Base-by-base conservation (phyloP, 129 eudicot species). In the Ambrosia trifida region DNA sequence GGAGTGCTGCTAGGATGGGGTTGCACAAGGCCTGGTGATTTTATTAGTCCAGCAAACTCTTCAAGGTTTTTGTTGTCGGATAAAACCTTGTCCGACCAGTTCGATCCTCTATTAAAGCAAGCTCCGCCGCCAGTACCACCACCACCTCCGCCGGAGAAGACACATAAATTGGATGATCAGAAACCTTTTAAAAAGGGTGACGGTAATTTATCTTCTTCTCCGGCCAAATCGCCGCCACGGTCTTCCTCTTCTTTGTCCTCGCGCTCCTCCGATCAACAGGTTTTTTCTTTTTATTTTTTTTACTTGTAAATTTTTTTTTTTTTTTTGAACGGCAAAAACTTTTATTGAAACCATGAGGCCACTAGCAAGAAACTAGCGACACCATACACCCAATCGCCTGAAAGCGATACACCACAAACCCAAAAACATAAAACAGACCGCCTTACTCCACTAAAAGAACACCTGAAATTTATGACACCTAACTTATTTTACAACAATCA, bases 11-110 rank as follows among this genome's bases (percentile, higher is more conserved):
- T 63, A 9, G 76, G 82, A 31, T 61, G 66, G 66, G 43, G 75
- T 9, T 61, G 78, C 17, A 82, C 69, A 5, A 79, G 62, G 74
- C 80, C 88, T 0, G 80, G 88, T 52, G 85, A 79, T 45, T 88
- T 82, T 31, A 77, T 85, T 17, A 87, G 88, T 58, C 96, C 96
- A 4, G 84, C 89, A 3, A 86, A 82, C 36, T 92, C 98, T n/a
- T 66, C 96, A 0, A 62, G 98, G 69, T 87, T 86, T 73, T 79
- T 93, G 84, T 77, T 93, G 84, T 30, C 78, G 17, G 92, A 85
- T 17, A 72, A 70, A 44, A 62, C 66, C 0, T 73, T 77, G 66
- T 66, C 84, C 17, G 75, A 79, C 51, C 73, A 65, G 24, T 59
- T 77, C 17, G 78, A 89, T 38, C 87, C 85, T 58, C 81, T 78